Percentiles rank a stretch among this genome's conserved stretches.
These are phyloP conservation scores for Borovskyia barvae DNA, from an alignment of 208 protist genomes.

Conservation along the genomic window DNA sequence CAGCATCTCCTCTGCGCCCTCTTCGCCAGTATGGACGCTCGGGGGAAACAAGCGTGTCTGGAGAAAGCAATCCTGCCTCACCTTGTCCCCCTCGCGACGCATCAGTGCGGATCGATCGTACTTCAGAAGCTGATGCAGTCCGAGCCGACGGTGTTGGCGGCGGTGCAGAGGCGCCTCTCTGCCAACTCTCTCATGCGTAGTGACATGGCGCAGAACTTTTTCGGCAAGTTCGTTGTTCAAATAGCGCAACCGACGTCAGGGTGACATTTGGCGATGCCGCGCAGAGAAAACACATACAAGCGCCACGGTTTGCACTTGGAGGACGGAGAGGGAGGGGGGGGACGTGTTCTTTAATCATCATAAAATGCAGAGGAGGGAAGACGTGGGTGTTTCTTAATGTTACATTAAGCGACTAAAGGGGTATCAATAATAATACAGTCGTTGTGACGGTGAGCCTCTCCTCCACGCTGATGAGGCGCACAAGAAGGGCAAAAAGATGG, in stretches of 20 bases:
- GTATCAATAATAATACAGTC: neutral
- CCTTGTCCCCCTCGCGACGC: constrained; percentile 49
- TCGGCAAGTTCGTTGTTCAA: constrained; percentile 86
- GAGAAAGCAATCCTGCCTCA: constrained; percentile 47
- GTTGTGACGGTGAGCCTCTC: too few relatives aligned
- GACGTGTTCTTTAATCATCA: too few relatives aligned
- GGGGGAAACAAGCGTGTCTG: constrained; percentile 54
- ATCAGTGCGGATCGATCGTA: constrained; percentile 69
- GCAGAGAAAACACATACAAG: too few relatives aligned
- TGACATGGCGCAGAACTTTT: constrained; percentile 80
- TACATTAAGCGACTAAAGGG: neutral
- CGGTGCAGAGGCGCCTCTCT: constrained; percentile 41
- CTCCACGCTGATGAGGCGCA: too few relatives aligned
- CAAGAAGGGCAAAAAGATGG: too few relatives aligned
- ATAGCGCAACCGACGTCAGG: constrained; percentile 55
- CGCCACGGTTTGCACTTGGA: too few relatives aligned
- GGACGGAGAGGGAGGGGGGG: too few relatives aligned
- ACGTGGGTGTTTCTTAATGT: neutral
- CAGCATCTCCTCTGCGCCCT: constrained; percentile 82
- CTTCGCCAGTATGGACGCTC: constrained; percentile 61
- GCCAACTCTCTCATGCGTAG: constrained; percentile 44
- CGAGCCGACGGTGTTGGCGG: constrained; percentile 41
- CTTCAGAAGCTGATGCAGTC: constrained; percentile 83
- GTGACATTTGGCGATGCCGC: too few relatives aligned
- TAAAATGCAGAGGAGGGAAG: neutral